Evolutionary conservation across 345 rosid species (phyloP).

Genomic region (Moringa oleifera): DNA sequence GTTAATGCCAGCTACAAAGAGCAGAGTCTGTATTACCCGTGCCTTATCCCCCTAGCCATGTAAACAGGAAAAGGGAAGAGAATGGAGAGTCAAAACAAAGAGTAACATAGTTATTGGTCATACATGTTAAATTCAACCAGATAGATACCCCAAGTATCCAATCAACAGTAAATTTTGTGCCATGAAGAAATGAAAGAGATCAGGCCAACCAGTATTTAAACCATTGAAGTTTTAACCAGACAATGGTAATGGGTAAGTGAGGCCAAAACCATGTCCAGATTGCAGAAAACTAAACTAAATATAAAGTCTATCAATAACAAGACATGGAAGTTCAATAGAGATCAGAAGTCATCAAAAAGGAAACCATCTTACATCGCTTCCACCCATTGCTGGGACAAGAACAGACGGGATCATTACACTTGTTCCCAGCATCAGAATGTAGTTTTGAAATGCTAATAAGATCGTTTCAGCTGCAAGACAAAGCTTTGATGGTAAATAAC

Average conservation of each 20-base stretch:
- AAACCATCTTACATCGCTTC: slow-evolving; percentile 50
- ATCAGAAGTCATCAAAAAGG: background rate
- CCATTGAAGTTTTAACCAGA: background rate
- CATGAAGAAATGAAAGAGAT: background rate
- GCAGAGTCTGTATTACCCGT: slow-evolving; percentile 76
- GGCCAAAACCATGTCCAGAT: background rate
- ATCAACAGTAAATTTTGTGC: too few species aligned
- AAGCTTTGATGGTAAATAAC: slow-evolving; percentile 2
- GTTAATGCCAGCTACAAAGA: slow-evolving; percentile 85
- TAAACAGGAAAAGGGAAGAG: background rate
- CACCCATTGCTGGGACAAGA: slow-evolving; percentile 94
- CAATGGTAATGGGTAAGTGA: too few species aligned
- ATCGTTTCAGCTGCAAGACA: slow-evolving; percentile 69
- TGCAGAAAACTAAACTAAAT: background rate
- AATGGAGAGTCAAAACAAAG: background rate
- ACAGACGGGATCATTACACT: slow-evolving; percentile 73
- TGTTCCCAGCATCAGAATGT: slow-evolving; percentile 87
- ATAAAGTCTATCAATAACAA: background rate
- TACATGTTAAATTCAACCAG: slow-evolving; percentile 12
- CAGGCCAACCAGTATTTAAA: background rate
- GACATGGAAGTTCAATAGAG: background rate
- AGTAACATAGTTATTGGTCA: slow-evolving; percentile 1
- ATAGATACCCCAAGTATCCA: background rate
- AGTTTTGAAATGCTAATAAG: slow-evolving; percentile 87
- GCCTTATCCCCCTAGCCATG: slow-evolving; percentile 73